A percentile compares a stretch with the other conserved stretches of the same genome.
These are phyloP conservation scores for Colletotrichum phormii DNA, from an alignment of 2,329 filamentous ascomycete genomes.

Conservation along the genomic window DNA sequence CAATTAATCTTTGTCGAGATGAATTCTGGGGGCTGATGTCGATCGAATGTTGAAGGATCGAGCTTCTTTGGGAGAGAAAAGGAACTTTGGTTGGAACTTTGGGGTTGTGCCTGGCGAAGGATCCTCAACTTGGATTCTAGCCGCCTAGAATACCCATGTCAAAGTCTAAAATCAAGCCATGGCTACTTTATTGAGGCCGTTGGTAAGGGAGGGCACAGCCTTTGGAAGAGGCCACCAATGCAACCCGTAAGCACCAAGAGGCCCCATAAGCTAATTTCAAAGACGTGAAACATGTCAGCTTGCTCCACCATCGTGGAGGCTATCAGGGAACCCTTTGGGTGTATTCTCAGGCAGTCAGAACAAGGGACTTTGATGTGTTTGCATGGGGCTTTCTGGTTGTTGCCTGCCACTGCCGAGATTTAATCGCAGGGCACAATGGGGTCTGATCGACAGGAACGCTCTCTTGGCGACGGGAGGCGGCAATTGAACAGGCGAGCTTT, in stretches of 20 bases:
- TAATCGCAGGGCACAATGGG: neutral
- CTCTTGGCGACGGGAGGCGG: neutral
- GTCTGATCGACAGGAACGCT: neutral
- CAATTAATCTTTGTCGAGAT: too few relatives aligned
- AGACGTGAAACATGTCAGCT: neutral
- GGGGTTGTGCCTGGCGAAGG: neutral
- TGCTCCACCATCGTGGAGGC: neutral
- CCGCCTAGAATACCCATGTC: neutral
- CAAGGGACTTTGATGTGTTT: neutral
- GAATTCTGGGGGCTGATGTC: neutral
- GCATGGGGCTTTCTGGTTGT: neutral
- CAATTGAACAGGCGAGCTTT: neutral
- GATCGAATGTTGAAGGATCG: neutral
- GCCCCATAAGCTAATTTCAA: neutral
- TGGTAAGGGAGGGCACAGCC: neutral
- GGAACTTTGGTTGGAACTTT: neutral
- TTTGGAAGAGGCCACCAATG: neutral
- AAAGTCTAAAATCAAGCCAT: neutral
- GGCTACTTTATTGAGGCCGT: neutral
- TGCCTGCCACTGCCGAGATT: neutral
- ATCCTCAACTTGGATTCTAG: neutral
- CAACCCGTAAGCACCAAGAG: neutral
- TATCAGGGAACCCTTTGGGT: neutral
- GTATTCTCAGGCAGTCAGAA: neutral
- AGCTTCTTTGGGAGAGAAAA: neutral